Base-by-base conservation (phyloP, 148 eudicot species). In the Pouteria glomerata region DNA sequence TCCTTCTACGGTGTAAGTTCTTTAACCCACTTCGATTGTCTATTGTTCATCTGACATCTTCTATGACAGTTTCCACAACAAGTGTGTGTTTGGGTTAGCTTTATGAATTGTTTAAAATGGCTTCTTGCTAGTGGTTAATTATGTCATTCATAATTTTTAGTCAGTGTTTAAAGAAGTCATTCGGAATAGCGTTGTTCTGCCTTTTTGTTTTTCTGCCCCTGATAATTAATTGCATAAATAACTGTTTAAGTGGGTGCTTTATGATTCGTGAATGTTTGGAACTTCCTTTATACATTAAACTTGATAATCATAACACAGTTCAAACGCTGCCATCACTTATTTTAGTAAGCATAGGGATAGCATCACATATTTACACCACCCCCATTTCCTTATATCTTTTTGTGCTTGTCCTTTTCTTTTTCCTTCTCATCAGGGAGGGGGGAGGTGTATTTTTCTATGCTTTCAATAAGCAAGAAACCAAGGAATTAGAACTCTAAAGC, bases 1-100 rank as follows among this genome's bases (percentile, higher is more conserved):
- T 95, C 99, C 73, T 92, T 95, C 81, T 96, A 90, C 71, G 99
- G 99, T 68, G 99, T 96, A 81, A 86, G 94, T 87, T 77, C 68
- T 73, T 60, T 66, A 63, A 58, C 73, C 72, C 50, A 33, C 61
- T 44, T 26, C 34, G 16, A 21, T 70, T 71, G 35, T 39, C 52
- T 50, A 3, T 55, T 55, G 45, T 42, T 45, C n/a, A 39, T 10
- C 5, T 39, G 44, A 4, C 5, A 7, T 21, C 59, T 39, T 0
- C 50, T 16, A 7, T 56, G 50, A 57, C 52, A 70, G n/a, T 57
- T 39, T 39, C 44, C 44, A 39, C 44, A 39, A 39, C 5, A 4
- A 39, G 5, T 39, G 5, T 4, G 10, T 39, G 44, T 10, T 39
- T 5, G 10, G 44, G 44, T 4, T 39, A 39, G 10, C 10, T 39